Evolutionary conservation across 768 basidiomycete species (phyloP).

Genomic region (Suillus hirtellus): DNA sequence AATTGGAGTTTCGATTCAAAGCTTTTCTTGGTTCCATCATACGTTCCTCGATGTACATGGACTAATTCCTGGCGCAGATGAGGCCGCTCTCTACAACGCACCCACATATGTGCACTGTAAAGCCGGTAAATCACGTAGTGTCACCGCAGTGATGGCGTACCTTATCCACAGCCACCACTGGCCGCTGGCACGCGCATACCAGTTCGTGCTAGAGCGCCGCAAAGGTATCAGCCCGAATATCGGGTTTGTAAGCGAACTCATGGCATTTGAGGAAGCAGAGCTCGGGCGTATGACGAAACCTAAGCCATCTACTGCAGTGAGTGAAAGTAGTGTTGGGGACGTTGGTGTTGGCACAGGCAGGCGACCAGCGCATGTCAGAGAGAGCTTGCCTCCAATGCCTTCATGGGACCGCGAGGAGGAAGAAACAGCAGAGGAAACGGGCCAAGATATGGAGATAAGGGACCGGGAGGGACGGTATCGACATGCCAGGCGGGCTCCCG

Average conservation of each 20-base stretch:
- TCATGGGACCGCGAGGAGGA: conserved; percentile 24
- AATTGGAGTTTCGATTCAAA: conserved; percentile 5
- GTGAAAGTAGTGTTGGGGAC: conserved; percentile 20
- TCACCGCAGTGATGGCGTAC: conserved; percentile 96
- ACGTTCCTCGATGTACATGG: conserved; percentile 5
- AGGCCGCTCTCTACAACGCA: conserved; percentile 84
- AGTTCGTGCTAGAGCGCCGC: conserved; percentile 88
- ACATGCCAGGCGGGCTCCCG: conserved; percentile 84
- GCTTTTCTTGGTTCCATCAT: conserved; percentile 5
- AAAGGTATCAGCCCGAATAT: conserved; percentile 97
- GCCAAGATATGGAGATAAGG: conserved; percentile 88
- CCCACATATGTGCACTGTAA: conserved; percentile 96
- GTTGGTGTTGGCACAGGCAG: conserved; percentile 32
- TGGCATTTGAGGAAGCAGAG: conserved; percentile 94
- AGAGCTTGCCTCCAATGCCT: conserved; percentile 53
- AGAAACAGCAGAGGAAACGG: conserved; percentile 41
- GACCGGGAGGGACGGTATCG: conserved; percentile 84
- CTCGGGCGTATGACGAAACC: conserved; percentile 54
- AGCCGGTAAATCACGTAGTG: conserved; percentile 93
- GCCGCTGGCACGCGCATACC: conserved; percentile 89
- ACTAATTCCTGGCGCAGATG: conserved; percentile 52
- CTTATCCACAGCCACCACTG: conserved; percentile 97
- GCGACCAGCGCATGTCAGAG: conserved; percentile 66
- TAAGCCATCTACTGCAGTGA: conserved; percentile 1
- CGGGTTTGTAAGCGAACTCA: conserved; percentile 95